These are phyloP conservation scores for Phaseolus lunatus DNA, from an alignment of 306 rosid species.

Conservation along the genomic window DNA sequence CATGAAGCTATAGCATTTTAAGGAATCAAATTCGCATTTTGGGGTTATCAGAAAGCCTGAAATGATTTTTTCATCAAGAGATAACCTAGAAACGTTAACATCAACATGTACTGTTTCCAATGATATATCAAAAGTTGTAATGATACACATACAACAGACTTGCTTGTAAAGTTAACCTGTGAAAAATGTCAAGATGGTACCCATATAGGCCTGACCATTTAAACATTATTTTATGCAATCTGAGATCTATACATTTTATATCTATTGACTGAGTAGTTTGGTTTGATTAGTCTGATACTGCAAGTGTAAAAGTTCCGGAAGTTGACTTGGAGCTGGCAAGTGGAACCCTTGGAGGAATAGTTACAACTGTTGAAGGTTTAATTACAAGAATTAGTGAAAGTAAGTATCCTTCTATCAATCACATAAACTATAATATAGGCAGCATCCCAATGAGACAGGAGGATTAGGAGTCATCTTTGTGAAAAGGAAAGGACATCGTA, in stretches of 20 bases:
- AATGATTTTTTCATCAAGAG: slow-evolving; percentile 15
- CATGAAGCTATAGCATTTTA: neutral
- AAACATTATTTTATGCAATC: neutral
- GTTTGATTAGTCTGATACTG: slow-evolving; percentile 59
- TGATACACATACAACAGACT: slow-evolving; percentile 7
- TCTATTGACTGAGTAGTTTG: slow-evolving; percentile 13
- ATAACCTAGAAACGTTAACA: neutral
- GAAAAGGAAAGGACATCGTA: slow-evolving; percentile 35
- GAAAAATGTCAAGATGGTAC: slow-evolving; percentile 1
- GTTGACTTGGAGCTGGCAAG: slow-evolving; percentile 87
- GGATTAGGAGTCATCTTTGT: neutral
- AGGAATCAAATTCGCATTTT: neutral
- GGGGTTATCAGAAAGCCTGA: slow-evolving; percentile 22
- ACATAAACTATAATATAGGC: neutral
- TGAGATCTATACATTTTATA: neutral
- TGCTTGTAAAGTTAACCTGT: slow-evolving; percentile 26
- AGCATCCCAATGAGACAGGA: neutral
- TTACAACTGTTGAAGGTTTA: slow-evolving; percentile 88
- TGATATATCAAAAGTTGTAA: neutral
- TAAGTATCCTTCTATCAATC: slow-evolving; percentile 41
- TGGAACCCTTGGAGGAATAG: slow-evolving; percentile 60
- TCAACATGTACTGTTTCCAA: neutral
- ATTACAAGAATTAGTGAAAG: slow-evolving; percentile 57
- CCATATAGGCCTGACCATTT: slow-evolving; percentile 20
- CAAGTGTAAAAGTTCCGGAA: slow-evolving; percentile 60